Evolutionary conservation across 306 rosid genomes (phyloP), one percentile per base, ranked within the genome.

Genomic region (cucumber (Cucumis sativus)): DNA sequence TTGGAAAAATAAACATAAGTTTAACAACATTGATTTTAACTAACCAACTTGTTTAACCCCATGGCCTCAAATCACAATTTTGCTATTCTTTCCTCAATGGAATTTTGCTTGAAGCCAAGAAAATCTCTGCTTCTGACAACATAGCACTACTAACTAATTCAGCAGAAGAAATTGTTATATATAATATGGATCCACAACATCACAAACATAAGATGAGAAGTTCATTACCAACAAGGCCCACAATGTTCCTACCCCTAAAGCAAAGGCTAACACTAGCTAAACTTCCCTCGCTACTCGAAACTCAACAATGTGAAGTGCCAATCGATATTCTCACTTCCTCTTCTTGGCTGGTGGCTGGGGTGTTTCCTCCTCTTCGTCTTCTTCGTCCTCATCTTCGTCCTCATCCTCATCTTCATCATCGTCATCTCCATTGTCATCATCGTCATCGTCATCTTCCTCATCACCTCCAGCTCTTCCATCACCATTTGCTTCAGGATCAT

Each of bases 261-360:
- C 37, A 41, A 68, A 68, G 57, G 75, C 75, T 43, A 61, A 80
- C 79, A 80, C 79, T 15, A 62, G 68, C 77, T 86, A 74, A 80
- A 80, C 39, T 81, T 57, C 78, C 75, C 80, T 82, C 79, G n/a
- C 85, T 79, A 39, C 80, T 61, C 11, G n/a, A 70, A 67, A 39
- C 74, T 67, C n/a, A 20, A 47, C 14, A 25, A 21, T 14, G 41
- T 28, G 76, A 60, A 49, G 76, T 6, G 57, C 78, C 78, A 3
- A 17, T 73, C 77, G 40, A 21, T 56, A 67, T 75, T 74, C 80
- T 89, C 90, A 93, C 90, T 93, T 93, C 90, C 87, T 87, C 93
- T 85, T 93, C 81, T 93, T 93, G 6, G 88, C 55, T 43, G 97
- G 96, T 82, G 97, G 97, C 81, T 89, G 93, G 6, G 85, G 87